These are phyloP conservation scores for Salvia miltiorrhiza DNA, from an alignment of 257 asterid genomes.

Conservation along the genomic window DNA sequence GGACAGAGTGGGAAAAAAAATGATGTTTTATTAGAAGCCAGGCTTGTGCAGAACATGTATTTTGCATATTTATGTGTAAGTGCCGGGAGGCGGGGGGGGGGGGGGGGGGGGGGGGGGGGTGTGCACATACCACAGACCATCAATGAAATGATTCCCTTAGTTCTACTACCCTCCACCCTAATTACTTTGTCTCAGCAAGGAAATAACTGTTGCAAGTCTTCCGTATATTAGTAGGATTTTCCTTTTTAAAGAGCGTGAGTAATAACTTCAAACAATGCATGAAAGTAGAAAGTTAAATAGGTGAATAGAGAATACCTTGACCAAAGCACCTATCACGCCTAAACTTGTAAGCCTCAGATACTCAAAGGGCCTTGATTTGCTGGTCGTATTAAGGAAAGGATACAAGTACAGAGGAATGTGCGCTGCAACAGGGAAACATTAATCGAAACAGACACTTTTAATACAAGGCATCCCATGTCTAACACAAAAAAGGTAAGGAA, in stretches of 20 bases:
- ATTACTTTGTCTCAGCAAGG: not conserved
- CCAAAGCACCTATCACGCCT: constrained; percentile 96
- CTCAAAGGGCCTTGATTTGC: constrained; percentile 94
- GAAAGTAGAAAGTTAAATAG: constrained; percentile 10
- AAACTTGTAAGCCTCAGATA: constrained; percentile 92
- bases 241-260: not conserved
- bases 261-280: not conserved
- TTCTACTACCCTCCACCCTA: not conserved
- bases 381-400: constrained; percentile 90
- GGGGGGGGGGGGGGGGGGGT: too few species aligned
- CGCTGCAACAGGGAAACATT: constrained; percentile 52
- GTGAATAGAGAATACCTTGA: constrained; percentile 61
- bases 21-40: not conserved
- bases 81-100: not conserved
- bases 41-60: not conserved
- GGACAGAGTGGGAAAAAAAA: too few species aligned
- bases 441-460: constrained; percentile 8
- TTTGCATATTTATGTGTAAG: not conserved
- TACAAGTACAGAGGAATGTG: constrained; percentile 84
- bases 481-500: not conserved
- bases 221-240: not conserved
- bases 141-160: not conserved
- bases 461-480: not conserved
- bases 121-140: not conserved
- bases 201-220: not conserved